Evolutionary conservation across 768 basidiomycete genomes (phyloP).

Genomic region (Megacollybia marginata): DNA sequence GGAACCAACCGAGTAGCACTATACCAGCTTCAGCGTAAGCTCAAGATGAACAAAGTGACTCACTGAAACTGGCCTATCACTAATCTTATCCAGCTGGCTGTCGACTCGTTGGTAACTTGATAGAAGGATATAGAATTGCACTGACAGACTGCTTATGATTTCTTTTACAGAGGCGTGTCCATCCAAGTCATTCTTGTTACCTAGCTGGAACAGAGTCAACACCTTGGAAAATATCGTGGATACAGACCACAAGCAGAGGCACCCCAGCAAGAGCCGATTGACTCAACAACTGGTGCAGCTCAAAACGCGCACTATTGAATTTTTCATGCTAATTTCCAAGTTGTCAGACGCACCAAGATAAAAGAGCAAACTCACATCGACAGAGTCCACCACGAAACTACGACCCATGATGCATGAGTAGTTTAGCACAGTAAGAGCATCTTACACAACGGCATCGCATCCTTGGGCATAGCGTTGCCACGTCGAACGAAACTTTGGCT

Average conservation of each 20-base stretch:
- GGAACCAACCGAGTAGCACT: slow-evolving; percentile 73
- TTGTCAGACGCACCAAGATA: neutral
- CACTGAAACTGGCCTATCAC: slow-evolving; percentile 80
- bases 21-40: neutral
- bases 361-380: slow-evolving; percentile 51
- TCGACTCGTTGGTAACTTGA: slow-evolving; percentile 13
- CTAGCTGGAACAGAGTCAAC: slow-evolving; percentile 42
- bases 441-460: slow-evolving; percentile 87
- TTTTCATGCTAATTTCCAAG: slow-evolving; percentile 55
- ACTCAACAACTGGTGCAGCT: slow-evolving; percentile 71
- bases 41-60: slow-evolving; percentile 21
- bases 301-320: slow-evolving; percentile 77
- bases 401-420: neutral
- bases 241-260: slow-evolving; percentile 74
- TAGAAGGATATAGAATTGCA: slow-evolving; percentile 4
- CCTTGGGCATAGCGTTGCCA: slow-evolving; percentile 94
- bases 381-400: slow-evolving; percentile 91
- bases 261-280: slow-evolving; percentile 63
- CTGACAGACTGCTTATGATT: slow-evolving; percentile 71
- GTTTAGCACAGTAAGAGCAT: slow-evolving; percentile 4
- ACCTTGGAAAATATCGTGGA: neutral
- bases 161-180: slow-evolving; percentile 76
- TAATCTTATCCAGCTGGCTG: slow-evolving; percentile 71
- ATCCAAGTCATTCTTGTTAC: slow-evolving; percentile 88
- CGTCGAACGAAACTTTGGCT: slow-evolving; percentile 91